These are phyloP conservation scores for Naematelia encephala DNA, from an alignment of 768 basidiomycete species.

Conservation along the genomic window DNA sequence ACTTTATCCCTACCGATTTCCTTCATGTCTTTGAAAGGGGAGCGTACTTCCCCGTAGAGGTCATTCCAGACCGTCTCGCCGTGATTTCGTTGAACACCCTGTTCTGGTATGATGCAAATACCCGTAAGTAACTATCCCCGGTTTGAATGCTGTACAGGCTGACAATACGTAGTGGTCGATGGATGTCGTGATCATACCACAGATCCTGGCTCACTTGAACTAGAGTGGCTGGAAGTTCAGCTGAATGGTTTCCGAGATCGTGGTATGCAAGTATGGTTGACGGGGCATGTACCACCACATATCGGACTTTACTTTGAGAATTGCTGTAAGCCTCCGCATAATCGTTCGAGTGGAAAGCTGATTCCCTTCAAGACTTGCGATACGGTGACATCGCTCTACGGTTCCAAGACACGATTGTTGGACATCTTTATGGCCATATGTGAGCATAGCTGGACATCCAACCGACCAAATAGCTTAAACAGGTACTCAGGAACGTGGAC, in stretches of 20 bases:
- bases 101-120: slow-evolving; percentile 87
- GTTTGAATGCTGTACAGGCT: slow-evolving; percentile 7
- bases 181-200: slow-evolving; percentile 64
- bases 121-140: slow-evolving; percentile 56
- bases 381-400: slow-evolving; percentile 62
- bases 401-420: slow-evolving; percentile 83
- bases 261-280: slow-evolving; percentile 63
- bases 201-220: slow-evolving; percentile 82
- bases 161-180: slow-evolving; percentile 60
- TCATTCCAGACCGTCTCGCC: slow-evolving; percentile 70
- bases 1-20: slow-evolving; percentile 73
- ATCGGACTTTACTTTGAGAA: slow-evolving; percentile 75
- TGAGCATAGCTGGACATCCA: slow-evolving; percentile 50
- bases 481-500: slow-evolving; percentile 71
- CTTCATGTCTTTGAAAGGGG: slow-evolving; percentile 80
- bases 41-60: slow-evolving; percentile 77
- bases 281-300: slow-evolving; percentile 82
- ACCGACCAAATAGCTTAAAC: background rate
- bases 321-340: slow-evolving; percentile 61
- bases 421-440: slow-evolving; percentile 68
- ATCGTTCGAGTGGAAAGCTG: slow-evolving; percentile 5
- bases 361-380: slow-evolving; percentile 54
- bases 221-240: slow-evolving; percentile 89
- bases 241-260: slow-evolving; percentile 64
- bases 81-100: slow-evolving; percentile 84